Conservation (phyloP, 2,329 filamentous ascomycete species). For the Exserohilum turcica region DNA sequence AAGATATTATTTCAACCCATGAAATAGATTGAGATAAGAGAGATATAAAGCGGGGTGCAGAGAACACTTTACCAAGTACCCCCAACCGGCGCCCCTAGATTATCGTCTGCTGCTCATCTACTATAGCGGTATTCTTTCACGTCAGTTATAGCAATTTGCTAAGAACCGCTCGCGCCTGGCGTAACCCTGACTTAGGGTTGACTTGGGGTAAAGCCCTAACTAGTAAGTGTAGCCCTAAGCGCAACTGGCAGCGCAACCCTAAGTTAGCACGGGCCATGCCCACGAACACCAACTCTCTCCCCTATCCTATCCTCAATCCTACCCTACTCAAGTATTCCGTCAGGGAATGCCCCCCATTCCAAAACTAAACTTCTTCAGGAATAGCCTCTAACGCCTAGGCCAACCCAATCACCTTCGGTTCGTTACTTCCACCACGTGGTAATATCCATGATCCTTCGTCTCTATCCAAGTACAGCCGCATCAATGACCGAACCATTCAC, state of each 20-base stretch:
- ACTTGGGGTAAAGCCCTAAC: background rate
- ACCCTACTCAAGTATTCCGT: conserved; percentile 4
- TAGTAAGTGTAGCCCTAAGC: background rate
- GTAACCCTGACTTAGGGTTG: background rate
- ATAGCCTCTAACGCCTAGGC: background rate
- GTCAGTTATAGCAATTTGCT: background rate
- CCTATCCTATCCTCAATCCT: too few species aligned
- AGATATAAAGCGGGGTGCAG: background rate
- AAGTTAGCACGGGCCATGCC: too few species aligned
- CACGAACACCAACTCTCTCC: too few species aligned
- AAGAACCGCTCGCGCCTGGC: background rate
- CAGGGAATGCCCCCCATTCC: conserved; percentile 4
- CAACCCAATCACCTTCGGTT: background rate
- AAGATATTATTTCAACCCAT: too few species aligned
- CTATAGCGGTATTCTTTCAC: background rate
- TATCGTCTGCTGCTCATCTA: background rate
- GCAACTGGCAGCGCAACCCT: too few species aligned
- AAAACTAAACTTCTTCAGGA: conserved; percentile 3
- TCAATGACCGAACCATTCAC: background rate
- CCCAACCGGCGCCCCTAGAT: background rate
- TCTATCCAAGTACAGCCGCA: background rate
- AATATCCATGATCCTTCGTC: background rate
- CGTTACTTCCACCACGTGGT: background rate
- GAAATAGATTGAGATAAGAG: background rate
- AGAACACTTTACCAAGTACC: background rate